These are phyloP conservation scores for Thalassiosira livingstoniorum DNA, from an alignment of 352 stramenopile species.

Conservation along the genomic window DNA sequence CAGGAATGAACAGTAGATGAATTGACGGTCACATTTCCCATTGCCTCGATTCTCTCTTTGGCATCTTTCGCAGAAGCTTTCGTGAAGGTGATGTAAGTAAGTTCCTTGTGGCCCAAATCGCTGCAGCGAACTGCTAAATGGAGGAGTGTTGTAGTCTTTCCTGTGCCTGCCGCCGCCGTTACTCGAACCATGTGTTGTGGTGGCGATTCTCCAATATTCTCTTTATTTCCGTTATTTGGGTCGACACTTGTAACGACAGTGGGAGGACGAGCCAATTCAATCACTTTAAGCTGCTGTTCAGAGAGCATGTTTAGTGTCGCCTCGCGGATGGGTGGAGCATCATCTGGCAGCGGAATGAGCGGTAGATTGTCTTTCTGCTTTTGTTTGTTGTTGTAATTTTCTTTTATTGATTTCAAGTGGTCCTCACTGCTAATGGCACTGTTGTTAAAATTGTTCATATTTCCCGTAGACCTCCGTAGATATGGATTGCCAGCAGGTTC, in stretches of 20 bases:
- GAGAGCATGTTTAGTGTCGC: conserved; percentile 25
- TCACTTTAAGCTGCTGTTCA: conserved; percentile 41
- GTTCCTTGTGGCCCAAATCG: conserved; percentile 44
- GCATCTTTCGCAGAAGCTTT: conserved; percentile 52
- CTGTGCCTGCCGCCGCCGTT: conserved; percentile 54
- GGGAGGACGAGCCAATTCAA: conserved; percentile 41
- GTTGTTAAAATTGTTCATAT: background rate
- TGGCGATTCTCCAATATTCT: background rate
- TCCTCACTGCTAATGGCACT: conserved; percentile 7
- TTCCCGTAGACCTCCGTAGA: background rate
- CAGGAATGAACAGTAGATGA: conserved; percentile 57
- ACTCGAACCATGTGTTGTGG: conserved; percentile 49
- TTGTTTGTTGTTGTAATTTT: background rate
- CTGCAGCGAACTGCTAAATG: conserved; percentile 41
- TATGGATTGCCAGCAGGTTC: background rate
- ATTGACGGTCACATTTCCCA: conserved; percentile 47
- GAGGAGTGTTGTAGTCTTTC: conserved; percentile 62
- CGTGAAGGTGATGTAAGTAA: conserved; percentile 62
- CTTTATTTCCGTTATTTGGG: background rate
- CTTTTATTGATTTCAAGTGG: background rate
- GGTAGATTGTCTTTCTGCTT: background rate
- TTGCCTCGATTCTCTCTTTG: conserved; percentile 62
- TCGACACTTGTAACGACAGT: background rate
- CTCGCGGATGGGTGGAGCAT: conserved; percentile 24
- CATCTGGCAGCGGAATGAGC: conserved; percentile 12